Base-by-base conservation (phyloP, 768 basidiomycete genomes). In the Hemileccinum rubropunctum region DNA sequence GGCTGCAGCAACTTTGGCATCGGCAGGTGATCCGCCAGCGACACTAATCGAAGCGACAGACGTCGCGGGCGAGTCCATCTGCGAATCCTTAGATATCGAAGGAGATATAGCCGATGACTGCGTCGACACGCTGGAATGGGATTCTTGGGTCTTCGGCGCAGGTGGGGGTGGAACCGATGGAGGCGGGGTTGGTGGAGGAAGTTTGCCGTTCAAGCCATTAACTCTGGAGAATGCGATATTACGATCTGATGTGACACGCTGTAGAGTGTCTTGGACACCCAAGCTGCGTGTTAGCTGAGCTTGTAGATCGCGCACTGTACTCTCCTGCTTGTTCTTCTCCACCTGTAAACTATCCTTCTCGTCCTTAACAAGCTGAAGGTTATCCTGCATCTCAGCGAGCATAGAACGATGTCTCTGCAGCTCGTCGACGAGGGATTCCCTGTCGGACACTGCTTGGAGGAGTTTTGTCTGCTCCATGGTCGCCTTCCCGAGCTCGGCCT, bases 151-250 rank as follows among this genome's bases (percentile, higher is more conserved):
- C 64, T 51, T 80, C 21, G 90, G 90, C 5, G 85, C 82, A 15
- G 89, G 90, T 18, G 90, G 90, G 1, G 94, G 94, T 11, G 91
- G 80, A 28, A 88, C 78, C 0, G 93, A 94, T 11, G 94, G 91
- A 9, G 93, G 92, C 0, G 67, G 68, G 0, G 88, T 88, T 0
- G 89, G 87, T 15, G 92, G 93, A 27, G 92, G 92, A 14, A 88
- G 79, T 68, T 93, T 94, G 26, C 81, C 71, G 36, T 87, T 80
- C 42, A 90, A 67, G 37, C 79, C 81, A 51, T 78, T 78, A 47
- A 77, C 70, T 48, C 87, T 80, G 32, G 75, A 76, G 61, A 79
- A 86, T 11, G 80, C 67, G 28, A 77, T 53, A 43, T 71, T 76
- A 13, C 83, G 79, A 32, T 83, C 82, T 17, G 78, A 70, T 42